A percentile compares a stretch with the other conserved stretches of the same genome.
These are phyloP conservation scores for Verticillium nonalfalfae DNA, from an alignment of 2,329 filamentous ascomycete genomes.

Conservation along the genomic window DNA sequence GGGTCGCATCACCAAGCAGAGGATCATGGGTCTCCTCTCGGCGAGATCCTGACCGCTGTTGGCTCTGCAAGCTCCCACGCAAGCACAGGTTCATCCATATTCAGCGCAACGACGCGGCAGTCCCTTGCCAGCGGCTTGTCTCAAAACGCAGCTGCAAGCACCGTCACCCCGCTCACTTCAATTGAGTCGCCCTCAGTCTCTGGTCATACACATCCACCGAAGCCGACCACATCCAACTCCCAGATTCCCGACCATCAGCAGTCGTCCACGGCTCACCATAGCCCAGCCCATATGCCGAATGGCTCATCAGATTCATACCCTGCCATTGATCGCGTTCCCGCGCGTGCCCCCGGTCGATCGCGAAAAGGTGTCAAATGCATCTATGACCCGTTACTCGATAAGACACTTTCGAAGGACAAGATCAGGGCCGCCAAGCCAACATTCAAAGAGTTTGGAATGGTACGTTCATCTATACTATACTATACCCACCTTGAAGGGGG, in stretches of 20 bases:
- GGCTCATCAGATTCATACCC: slow-evolving; percentile 21
- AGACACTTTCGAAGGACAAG: slow-evolving; percentile 38
- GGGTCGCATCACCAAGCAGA: slow-evolving; percentile 34
- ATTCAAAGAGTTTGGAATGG: slow-evolving; percentile 59
- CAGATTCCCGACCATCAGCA: slow-evolving; percentile 34
- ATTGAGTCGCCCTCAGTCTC: slow-evolving; percentile 46
- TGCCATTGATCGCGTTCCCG: slow-evolving; percentile 38
- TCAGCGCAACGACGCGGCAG: slow-evolving; percentile 45
- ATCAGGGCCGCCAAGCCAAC: slow-evolving; percentile 53
- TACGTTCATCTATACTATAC: slow-evolving; percentile 46
- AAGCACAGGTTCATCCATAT: slow-evolving; percentile 66
- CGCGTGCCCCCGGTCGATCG: slow-evolving; percentile 49
- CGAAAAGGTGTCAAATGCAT: slow-evolving; percentile 52
- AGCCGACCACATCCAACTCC: slow-evolving; percentile 48
- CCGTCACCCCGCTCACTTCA: slow-evolving; percentile 43
- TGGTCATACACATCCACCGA: slow-evolving; percentile 39
- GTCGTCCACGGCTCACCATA: slow-evolving; percentile 18
- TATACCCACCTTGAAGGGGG: slow-evolving; percentile 37
- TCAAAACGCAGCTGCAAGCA: slow-evolving; percentile 33
- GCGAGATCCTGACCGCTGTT: slow-evolving; percentile 63
- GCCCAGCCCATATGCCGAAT: slow-evolving; percentile 21
- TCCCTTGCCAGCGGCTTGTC: slow-evolving; percentile 33
- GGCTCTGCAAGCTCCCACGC: slow-evolving; percentile 67
- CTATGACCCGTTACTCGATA: slow-evolving; percentile 55
- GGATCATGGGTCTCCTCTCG: slow-evolving; percentile 52